phyloP scores from a whole-genome alignment of 768 basidiomycete genomes.

The Austroboletus eburneus region DNA sequence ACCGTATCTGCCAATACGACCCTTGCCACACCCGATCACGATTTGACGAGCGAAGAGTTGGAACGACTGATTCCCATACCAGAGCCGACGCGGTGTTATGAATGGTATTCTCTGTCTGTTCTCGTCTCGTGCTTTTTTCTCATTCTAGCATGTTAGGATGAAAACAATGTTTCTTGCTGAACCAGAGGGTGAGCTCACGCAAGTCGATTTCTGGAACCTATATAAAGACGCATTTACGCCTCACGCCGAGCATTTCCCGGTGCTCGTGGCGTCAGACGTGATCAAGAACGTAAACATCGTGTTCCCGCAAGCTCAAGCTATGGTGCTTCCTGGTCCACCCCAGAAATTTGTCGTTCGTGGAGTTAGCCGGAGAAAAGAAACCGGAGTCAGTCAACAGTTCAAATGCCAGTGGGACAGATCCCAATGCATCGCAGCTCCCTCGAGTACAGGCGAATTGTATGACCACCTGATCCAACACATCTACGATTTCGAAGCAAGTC shows the following conservation, averaged over 20 bases:
- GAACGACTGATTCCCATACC: constrained; percentile 50
- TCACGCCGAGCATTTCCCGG: constrained; percentile 48
- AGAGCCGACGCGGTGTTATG: constrained; percentile 79
- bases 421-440: constrained; percentile 44
- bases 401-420: constrained; percentile 75
- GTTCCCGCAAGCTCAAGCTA: constrained; percentile 82
- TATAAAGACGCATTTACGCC: constrained; percentile 82
- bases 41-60: constrained; percentile 68
- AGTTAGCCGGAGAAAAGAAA: constrained; percentile 64
- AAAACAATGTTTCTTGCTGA: constrained; percentile 78
- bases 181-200: constrained; percentile 77
- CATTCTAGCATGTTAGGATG: constrained; percentile 63
- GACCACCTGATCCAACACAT: constrained; percentile 67
- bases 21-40: constrained; percentile 50
- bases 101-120: constrained; percentile 52
- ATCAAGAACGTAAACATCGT: constrained; percentile 89
- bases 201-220: constrained; percentile 93
- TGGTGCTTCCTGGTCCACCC: constrained; percentile 70
- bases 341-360: constrained; percentile 87
- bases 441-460: constrained; percentile 60
- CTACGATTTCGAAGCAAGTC: constrained; percentile 38
- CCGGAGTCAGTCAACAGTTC: constrained; percentile 55
- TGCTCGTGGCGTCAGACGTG: constrained; percentile 85
- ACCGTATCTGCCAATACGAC: constrained; percentile 54
- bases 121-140: constrained; percentile 3